Base-by-base conservation (phyloP, 169 alveolate genomes). In the Plasmodium vinckei region DNA sequence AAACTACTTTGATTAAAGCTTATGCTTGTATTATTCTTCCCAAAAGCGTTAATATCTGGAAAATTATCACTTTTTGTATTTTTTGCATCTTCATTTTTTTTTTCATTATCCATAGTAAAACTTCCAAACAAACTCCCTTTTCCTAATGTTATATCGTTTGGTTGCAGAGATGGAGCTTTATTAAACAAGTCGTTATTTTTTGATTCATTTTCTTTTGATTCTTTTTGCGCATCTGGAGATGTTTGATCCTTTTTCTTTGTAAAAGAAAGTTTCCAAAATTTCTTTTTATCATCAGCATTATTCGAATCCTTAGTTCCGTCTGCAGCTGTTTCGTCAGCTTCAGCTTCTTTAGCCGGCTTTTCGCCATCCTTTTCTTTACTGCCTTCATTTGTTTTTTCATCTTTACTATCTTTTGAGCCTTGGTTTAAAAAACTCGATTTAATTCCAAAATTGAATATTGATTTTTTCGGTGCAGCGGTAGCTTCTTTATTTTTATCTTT, bases 401-500 rank as follows among this genome's bases (percentile, higher is more conserved):
- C 49, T 5, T 54, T 54, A 27, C 33, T 27, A 12, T 51, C 79
- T 59, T 65, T 67, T 17, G 73, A 12, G 13, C 68, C 63, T 15
- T 33, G 42, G 15, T 25, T 54, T 53, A 68, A 68, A 6, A 54
- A 33, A n/a, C 33, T 57, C 23, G 15, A 12, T 2, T 70, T 51
- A 67, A 67, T 39, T 33, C 68, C 70, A 33, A 82, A 82, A 82
- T 65, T 82, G 51, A 82, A 67, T 39, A 82, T 12, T 47, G 90
- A 68, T 4, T 63, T 15, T 46, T 82, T 79, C 49, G 9, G 27
- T 12, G 68, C 2, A 42, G 42, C 61, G 39, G 59, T 27, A 53
- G 70, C 7, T 64, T 77, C 88, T 9, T 64, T 77, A 51, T 46
- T 46, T 77, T 77, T 6, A 49, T 23, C n/a, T 79, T 63, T 51